These are phyloP conservation scores for Claviceps lovelessii DNA, from an alignment of 2,329 filamentous ascomycete species.

Conservation along the genomic window DNA sequence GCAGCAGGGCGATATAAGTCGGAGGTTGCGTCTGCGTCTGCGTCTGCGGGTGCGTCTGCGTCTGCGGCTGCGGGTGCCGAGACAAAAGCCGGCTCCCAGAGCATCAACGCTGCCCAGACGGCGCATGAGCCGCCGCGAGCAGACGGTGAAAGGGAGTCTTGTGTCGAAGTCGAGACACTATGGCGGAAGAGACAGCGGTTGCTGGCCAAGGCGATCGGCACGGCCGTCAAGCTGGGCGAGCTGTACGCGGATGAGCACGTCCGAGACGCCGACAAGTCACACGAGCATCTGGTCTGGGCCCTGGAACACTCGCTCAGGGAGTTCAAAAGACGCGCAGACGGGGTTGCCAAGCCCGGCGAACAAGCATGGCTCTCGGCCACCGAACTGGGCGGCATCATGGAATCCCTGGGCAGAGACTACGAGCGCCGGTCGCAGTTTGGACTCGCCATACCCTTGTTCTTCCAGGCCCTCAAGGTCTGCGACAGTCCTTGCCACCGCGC, in stretches of 20 bases:
- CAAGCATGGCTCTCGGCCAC: conserved; percentile 56
- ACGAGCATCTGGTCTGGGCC: conserved; percentile 60
- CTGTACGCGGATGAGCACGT: conserved; percentile 68
- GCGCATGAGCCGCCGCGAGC: conserved; percentile 8
- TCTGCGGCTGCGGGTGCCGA: not conserved
- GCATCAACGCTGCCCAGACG: not conserved
- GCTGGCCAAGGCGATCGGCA: conserved; percentile 58
- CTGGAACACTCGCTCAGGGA: conserved; percentile 70
- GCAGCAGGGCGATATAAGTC: conserved; percentile 21
- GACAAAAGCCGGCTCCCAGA: not conserved
- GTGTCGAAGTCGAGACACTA: conserved; percentile 27
- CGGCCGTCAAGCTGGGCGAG: conserved; percentile 72
- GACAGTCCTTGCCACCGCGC: conserved; percentile 60
- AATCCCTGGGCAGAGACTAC: conserved; percentile 66
- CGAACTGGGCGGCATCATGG: conserved; percentile 59
- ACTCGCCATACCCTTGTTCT: conserved; percentile 70
- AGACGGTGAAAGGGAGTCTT: not conserved
- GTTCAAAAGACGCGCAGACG: conserved; percentile 47
- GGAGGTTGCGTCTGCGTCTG: not conserved
- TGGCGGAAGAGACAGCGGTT: conserved; percentile 50
- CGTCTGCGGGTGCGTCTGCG: not conserved
- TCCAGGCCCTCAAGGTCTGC: conserved; percentile 64
- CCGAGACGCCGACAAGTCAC: conserved; percentile 57
- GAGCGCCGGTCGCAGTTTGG: conserved; percentile 60
- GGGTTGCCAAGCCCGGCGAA: conserved; percentile 57